Base-by-base conservation (phyloP, 176 grass and related monocot species). In the Oryza longistaminata region DNA sequence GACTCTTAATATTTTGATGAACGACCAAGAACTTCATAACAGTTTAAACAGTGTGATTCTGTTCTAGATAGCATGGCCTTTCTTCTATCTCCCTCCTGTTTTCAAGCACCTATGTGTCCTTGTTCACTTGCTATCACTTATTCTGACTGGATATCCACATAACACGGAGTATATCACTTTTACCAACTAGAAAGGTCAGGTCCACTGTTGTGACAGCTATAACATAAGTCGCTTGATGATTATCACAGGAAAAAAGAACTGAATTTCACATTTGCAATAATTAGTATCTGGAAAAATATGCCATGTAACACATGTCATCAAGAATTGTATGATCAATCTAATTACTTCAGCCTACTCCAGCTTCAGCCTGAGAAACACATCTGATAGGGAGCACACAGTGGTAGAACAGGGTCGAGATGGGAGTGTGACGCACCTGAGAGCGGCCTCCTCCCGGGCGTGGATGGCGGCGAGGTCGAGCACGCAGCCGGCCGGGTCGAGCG, bases 371-470 rank as follows among this genome's bases (percentile, higher is more conserved):
- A 81, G 26, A 24, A 33, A 64, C 55, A 9, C 5, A 81, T 40
- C 1, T 81, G 69, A 76, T 45, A 61, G 25, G 13, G 35, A 58
- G 46, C 72, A 13, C 40, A 70, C 16, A 62, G 5, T 27, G 17
- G 52, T 61, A 71, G n/a, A 25, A 21, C 40, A 16, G 71, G 61
- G 11, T 76, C 44, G 31, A 66, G 61, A 76, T 71, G 71, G 71
- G 77, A 39, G 45, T 15, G 53, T 11, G 70, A 70, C 62, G 17
- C 42, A 95, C 96, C 96, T 96, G 66, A 99, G 67, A 14, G 93
- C 91, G 10, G 93, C 91, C 46, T 95, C 96, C 81, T 99, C 96
- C 76, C 93, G 86, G n/a, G 96, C 91, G 71, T 89, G 88, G 73
- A 99, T 83, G 43, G 88, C 83, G 29, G 67, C 45, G 2, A 96